Evolutionary conservation across 257 asterid species (phyloP).

Genomic region (Fraxinus quadrangulata): DNA sequence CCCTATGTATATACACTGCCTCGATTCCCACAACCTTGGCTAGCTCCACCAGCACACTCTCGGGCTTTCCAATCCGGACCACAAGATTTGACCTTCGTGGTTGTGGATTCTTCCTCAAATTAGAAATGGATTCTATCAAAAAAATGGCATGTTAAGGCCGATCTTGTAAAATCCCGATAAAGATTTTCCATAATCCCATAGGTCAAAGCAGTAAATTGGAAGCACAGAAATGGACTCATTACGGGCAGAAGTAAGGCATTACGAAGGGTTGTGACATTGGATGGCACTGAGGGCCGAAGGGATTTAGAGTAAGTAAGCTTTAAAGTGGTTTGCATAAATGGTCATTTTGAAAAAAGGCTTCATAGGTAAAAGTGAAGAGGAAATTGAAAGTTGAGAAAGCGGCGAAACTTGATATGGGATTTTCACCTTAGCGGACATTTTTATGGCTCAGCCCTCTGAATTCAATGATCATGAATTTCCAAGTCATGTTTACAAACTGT

Average conservation of each 20-base stretch:
- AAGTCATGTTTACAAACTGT: too few species aligned
- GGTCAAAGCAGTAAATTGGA: slow-evolving; percentile 95
- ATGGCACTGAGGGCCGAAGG: slow-evolving; percentile 74
- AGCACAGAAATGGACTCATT: slow-evolving; percentile 74
- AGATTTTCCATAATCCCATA: slow-evolving; percentile 83
- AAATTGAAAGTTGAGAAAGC: slow-evolving; percentile 52
- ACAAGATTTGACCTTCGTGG: slow-evolving; percentile 87
- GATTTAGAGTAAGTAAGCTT: slow-evolving; percentile 48
- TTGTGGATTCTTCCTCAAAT: slow-evolving; percentile 66
- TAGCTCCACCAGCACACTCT: slow-evolving; percentile 71
- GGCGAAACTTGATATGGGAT: slow-evolving; percentile 82
- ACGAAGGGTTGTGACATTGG: slow-evolving; percentile 61
- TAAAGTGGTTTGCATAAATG: slow-evolving; percentile 61
- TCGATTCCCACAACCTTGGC: slow-evolving; percentile 85
- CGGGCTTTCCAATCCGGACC: slow-evolving; percentile 85
- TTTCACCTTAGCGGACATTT: slow-evolving; percentile 31
- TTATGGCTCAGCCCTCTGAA: too few species aligned
- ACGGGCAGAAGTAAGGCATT: slow-evolving; percentile 77
- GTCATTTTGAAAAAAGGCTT: slow-evolving; percentile 53
- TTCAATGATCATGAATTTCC: too few species aligned
- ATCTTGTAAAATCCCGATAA: slow-evolving; percentile 83
- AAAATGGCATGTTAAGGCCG: slow-evolving; percentile 78
- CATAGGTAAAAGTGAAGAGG: slow-evolving; percentile 46
- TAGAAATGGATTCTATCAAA: slow-evolving; percentile 70
- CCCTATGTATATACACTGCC: slow-evolving; percentile 84